Conservation (phyloP, 108 stramenopile genomes). For the Nannochloropsis gaditana region DNA sequence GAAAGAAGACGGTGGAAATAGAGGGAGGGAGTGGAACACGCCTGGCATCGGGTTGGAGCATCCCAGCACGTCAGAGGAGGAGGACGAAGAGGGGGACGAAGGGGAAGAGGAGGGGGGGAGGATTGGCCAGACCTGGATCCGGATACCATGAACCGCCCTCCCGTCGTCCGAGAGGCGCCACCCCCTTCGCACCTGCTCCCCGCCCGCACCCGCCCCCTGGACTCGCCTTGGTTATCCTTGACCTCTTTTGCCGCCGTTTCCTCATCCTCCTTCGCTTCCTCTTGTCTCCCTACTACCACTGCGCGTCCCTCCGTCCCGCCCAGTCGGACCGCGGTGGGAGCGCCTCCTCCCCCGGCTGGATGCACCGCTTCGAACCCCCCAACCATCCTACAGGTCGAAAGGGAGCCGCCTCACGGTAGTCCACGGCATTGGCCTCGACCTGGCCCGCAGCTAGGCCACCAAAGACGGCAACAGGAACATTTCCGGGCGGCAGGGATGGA, state of each 20-base stretch:
- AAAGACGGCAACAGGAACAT: background rate
- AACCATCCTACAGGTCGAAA: too few species aligned
- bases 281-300: too few species aligned
- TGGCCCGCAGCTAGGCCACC: too few species aligned
- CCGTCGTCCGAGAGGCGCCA: background rate
- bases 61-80: background rate
- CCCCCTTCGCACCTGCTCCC: slow-evolving; percentile 10
- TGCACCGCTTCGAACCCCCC: background rate
- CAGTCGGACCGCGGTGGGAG: background rate
- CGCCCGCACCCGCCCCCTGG: background rate
- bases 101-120: background rate
- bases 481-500: background rate
- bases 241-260: background rate
- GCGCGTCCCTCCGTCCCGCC: background rate
- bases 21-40: background rate
- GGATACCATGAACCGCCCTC: background rate
- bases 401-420: too few species aligned
- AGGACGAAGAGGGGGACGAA: background rate
- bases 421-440: too few species aligned
- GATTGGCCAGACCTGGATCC: background rate
- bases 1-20: background rate
- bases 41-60: background rate
- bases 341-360: background rate
- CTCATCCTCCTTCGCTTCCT: background rate
- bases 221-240: background rate